phyloP scores from a whole-genome alignment of 2,329 filamentous ascomycete species.

The Metarhizium guizhouense region DNA sequence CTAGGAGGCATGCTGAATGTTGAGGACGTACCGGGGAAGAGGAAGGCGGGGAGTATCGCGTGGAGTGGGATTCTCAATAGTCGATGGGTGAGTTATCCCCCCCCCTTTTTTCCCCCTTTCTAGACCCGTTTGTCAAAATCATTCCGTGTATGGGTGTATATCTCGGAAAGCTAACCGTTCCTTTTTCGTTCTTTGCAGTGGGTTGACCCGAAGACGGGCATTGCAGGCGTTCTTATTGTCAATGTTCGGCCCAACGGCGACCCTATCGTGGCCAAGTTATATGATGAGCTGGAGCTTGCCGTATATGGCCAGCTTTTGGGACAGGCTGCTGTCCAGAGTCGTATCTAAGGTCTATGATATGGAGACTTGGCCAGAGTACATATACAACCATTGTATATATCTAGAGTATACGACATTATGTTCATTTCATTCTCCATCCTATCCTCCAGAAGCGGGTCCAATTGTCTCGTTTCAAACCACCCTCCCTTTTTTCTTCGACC shows the following conservation, averaged over 20 bases:
- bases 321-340: not conserved
- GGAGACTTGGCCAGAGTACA: not conserved
- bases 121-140: not conserved
- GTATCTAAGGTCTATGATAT: not conserved
- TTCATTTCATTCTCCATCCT: no score
- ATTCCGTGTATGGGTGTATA: no score
- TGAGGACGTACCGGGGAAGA: conserved; percentile 28
- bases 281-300: conserved; percentile 29
- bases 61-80: conserved; percentile 34
- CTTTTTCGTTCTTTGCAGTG: conserved; percentile 15
- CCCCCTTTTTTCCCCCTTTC: not conserved
- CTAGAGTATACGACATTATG: no score
- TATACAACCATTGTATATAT: no score
- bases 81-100: conserved; percentile 27
- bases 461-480: no score
- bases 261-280: conserved; percentile 23
- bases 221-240: conserved; percentile 30
- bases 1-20: conserved; percentile 30
- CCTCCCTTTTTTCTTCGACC: no score
- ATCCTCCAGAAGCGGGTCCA: no score
- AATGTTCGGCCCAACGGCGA: conserved; percentile 30
- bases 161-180: no score
- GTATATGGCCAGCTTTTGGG: conserved; percentile 21
- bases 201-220: conserved; percentile 28
- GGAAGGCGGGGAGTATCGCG: conserved; percentile 31